A percentile compares a stretch with the other conserved stretches of the same genome.
Conservation (phyloP, 345 rosid species). For the Linum usitatissimum region DNA sequence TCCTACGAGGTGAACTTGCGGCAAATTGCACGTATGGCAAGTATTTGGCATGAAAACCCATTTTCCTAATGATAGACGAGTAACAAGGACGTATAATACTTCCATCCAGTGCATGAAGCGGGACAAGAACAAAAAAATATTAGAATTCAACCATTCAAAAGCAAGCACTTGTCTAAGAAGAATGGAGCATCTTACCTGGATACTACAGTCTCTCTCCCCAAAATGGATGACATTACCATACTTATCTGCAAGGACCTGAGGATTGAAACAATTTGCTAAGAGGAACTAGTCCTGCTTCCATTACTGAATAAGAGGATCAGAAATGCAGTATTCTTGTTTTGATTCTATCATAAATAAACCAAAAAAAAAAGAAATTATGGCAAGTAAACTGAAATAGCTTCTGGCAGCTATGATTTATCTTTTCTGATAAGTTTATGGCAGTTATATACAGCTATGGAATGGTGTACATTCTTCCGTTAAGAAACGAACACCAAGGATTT, state of each 20-base stretch:
- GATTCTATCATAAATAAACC: background rate
- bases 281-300: background rate
- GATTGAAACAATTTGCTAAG: constrained; percentile 16
- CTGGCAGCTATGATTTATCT: background rate
- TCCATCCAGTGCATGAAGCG: background rate
- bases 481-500: background rate
- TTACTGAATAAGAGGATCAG: background rate
- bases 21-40: background rate
- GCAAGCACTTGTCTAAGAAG: background rate
- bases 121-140: background rate
- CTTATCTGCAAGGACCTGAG: constrained; percentile 94
- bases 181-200: constrained; percentile 49
- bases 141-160: background rate
- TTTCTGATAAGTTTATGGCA: no score
- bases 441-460: no score
- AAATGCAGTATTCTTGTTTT: background rate
- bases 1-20: background rate
- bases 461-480: no score
- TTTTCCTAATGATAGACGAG: background rate
- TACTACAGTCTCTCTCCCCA: constrained; percentile 99
- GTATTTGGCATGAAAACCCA: background rate
- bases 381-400: background rate
- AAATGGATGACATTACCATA: constrained; percentile 94
- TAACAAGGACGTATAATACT: no score
- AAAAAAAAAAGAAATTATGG: background rate